Conservation (phyloP, 768 basidiomycete species). For the Lentinula guzmanii region DNA sequence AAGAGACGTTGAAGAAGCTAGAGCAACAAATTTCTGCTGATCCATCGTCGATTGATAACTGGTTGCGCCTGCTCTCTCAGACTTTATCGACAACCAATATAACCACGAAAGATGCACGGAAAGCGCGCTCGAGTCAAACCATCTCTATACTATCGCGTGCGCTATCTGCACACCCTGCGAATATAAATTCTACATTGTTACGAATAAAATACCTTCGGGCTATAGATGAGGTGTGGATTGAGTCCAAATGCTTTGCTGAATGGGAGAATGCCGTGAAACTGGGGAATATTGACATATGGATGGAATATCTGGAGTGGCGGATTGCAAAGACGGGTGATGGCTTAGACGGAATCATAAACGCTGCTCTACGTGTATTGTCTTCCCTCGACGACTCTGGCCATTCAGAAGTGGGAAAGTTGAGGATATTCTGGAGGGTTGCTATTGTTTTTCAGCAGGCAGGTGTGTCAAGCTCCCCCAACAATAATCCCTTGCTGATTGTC, state of each 20-base stretch:
- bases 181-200: slow-evolving; percentile 42
- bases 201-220: slow-evolving; percentile 62
- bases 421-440: slow-evolving; percentile 68
- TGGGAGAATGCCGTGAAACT: slow-evolving; percentile 64
- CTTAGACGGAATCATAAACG: slow-evolving; percentile 47
- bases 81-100: slow-evolving; percentile 58
- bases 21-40: slow-evolving; percentile 47
- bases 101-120: slow-evolving; percentile 61
- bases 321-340: slow-evolving; percentile 43
- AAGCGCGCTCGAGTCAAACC: slow-evolving; percentile 65
- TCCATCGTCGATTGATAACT: slow-evolving; percentile 48
- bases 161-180: slow-evolving; percentile 45
- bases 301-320: slow-evolving; percentile 79
- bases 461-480: slow-evolving; percentile 22
- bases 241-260: slow-evolving; percentile 46
- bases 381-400: slow-evolving; percentile 34
- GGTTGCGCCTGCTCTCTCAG: slow-evolving; percentile 60
- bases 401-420: slow-evolving; percentile 47
- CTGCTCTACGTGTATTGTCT: slow-evolving; percentile 40
- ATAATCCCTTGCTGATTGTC: not conserved
- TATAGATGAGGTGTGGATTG: slow-evolving; percentile 68
- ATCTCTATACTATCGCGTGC: slow-evolving; percentile 65
- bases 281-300: slow-evolving; percentile 55
- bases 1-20: slow-evolving; percentile 51
- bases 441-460: slow-evolving; percentile 63